phyloP scores from a whole-genome alignment of 805 yeast genomes.

The Kregervanrija delftensis region DNA sequence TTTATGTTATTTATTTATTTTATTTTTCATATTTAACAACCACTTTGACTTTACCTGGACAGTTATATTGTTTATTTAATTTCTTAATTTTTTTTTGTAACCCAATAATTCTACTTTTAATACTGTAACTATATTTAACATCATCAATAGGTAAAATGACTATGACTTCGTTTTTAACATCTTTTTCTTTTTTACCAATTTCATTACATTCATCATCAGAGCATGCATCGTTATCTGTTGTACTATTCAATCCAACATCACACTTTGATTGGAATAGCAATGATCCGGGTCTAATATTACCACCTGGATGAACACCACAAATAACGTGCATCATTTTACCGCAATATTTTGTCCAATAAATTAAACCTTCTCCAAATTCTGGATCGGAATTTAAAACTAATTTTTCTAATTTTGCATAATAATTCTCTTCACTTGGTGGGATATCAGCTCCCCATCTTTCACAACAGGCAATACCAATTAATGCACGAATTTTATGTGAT shows the following conservation, averaged over 20 bases:
- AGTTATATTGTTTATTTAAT: conserved; percentile 36
- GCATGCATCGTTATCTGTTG: conserved; percentile 9
- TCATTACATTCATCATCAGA: conserved; percentile 16
- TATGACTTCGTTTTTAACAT: conserved; percentile 21
- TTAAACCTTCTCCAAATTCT: conserved; percentile 35
- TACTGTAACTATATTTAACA: conserved; percentile 52
- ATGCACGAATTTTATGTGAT: conserved; percentile 63
- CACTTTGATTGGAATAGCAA: conserved; percentile 37
- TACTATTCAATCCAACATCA: conserved; percentile 8
- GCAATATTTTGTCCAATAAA: conserved; percentile 69
- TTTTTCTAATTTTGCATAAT: conserved; percentile 40
- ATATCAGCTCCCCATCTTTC: conserved; percentile 81
- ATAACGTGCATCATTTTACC: conserved; percentile 72
- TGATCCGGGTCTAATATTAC: conserved; percentile 58
- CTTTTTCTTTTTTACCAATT: not conserved
- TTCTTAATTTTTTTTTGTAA: conserved; percentile 57
- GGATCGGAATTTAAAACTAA: conserved; percentile 39
- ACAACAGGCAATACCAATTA: conserved; percentile 67
- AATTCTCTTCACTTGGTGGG: conserved; percentile 46
- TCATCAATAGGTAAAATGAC: conserved; percentile 41
- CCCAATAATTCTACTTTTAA: conserved; percentile 49
- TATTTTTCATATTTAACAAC: conserved; percentile 36
- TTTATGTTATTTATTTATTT: not conserved
- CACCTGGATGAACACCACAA: conserved; percentile 80
- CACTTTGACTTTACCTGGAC: conserved; percentile 45